Percentiles rank a stretch among this genome's conserved stretches.
These are phyloP conservation scores for Cyclotella baltica DNA, from an alignment of 108 stramenopile species.

Conservation along the genomic window DNA sequence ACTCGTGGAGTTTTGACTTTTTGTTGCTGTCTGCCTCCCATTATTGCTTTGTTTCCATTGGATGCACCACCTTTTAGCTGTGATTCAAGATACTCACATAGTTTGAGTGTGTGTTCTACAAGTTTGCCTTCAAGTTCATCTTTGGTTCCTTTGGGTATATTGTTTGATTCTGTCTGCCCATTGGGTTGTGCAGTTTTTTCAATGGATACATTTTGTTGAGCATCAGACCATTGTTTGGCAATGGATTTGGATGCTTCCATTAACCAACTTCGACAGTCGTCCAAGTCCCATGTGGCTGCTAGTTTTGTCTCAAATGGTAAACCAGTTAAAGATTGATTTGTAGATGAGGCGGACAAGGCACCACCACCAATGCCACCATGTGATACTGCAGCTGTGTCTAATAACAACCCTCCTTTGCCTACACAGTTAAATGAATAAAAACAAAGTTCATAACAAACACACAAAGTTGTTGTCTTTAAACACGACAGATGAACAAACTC, in stretches of 20 bases:
- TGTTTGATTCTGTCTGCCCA: slow-evolving; percentile 12
- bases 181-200: slow-evolving; percentile 41
- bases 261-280: slow-evolving; percentile 85
- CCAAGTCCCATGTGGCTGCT: slow-evolving; percentile 79
- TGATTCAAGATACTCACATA: slow-evolving; percentile 77
- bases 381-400: slow-evolving; percentile 60
- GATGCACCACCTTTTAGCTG: slow-evolving; percentile 53
- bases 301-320: slow-evolving; percentile 62
- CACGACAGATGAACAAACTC: not conserved
- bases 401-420: slow-evolving; percentile 78
- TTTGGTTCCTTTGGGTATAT: slow-evolving; percentile 69
- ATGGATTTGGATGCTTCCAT: slow-evolving; percentile 80
- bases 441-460: not conserved
- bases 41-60: slow-evolving; percentile 19
- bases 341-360: slow-evolving; percentile 25
- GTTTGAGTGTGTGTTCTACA: slow-evolving; percentile 75
- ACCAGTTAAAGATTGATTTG: slow-evolving; percentile 19
- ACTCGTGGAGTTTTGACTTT: slow-evolving; percentile 78
- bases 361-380: slow-evolving; percentile 36
- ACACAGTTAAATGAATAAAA: slow-evolving; percentile 20
- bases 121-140: slow-evolving; percentile 85
- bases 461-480: not conserved
- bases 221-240: slow-evolving; percentile 78
- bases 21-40: slow-evolving; percentile 34
- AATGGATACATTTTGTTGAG: slow-evolving; percentile 50